Conservation (phyloP, 495 filamentous ascomycete species). For the Penicillium ochrochloron region DNA sequence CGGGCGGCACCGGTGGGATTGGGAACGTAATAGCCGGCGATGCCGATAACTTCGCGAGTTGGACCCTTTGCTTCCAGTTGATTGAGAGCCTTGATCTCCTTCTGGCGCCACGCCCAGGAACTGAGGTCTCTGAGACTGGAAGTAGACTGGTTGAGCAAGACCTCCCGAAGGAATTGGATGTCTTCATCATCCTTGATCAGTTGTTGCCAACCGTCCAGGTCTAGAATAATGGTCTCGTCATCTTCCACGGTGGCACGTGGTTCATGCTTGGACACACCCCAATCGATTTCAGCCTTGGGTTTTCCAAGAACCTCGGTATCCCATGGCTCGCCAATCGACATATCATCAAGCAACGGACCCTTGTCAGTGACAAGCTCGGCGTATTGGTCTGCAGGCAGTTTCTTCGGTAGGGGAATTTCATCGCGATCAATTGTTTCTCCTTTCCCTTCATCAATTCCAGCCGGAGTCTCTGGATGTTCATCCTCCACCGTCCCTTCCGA, state of each 20-base stretch:
- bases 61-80: constrained; percentile 55
- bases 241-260: constrained; percentile 71
- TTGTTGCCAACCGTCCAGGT: constrained; percentile 79
- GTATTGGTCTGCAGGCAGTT: constrained; percentile 9
- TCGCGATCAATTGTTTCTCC: not conserved
- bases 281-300: constrained; percentile 56
- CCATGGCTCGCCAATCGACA: constrained; percentile 34
- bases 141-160: constrained; percentile 50
- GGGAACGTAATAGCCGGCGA: constrained; percentile 89
- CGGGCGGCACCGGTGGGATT: constrained; percentile 84
- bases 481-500: constrained; percentile 16
- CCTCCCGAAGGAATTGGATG: constrained; percentile 58
- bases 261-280: constrained; percentile 62
- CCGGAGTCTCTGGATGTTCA: constrained; percentile 6
- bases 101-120: constrained; percentile 88
- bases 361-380: constrained; percentile 8
- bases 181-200: constrained; percentile 82
- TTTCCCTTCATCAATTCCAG: constrained; percentile 4
- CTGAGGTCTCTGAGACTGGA: constrained; percentile 67
- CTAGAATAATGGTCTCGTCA: constrained; percentile 66
- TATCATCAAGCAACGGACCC: constrained; percentile 19
- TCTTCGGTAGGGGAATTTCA: constrained; percentile 12
- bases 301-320: constrained; percentile 30
- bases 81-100: constrained; percentile 86
- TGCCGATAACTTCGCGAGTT: constrained; percentile 57